Conservation (phyloP, 805 yeast species). For the Lachancea thermotolerans region DNA sequence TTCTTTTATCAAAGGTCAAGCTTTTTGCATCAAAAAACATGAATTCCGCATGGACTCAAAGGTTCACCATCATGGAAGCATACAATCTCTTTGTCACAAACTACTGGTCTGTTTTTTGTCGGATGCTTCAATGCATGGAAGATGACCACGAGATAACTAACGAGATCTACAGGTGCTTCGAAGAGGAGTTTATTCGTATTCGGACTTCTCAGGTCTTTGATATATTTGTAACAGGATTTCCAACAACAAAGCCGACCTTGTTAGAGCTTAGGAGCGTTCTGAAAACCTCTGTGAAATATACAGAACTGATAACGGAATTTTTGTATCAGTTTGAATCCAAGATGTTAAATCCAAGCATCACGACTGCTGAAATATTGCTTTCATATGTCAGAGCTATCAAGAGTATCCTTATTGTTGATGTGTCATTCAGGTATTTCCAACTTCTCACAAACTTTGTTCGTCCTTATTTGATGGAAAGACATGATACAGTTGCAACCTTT, state of each 20-base stretch:
- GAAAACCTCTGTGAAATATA: constrained; percentile 27
- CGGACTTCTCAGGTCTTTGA: constrained; percentile 54
- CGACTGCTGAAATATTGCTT: constrained; percentile 64
- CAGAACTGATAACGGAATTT: constrained; percentile 14
- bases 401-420: constrained; percentile 72
- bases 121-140: constrained; percentile 19
- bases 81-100: constrained; percentile 22
- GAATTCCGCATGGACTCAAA: constrained; percentile 14
- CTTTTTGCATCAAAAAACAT: constrained; percentile 16
- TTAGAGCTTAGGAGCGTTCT: constrained; percentile 53
- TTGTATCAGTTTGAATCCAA: constrained; percentile 16
- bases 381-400: constrained; percentile 66
- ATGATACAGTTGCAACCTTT: constrained; percentile 63
- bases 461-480: constrained; percentile 59
- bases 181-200: constrained; percentile 27
- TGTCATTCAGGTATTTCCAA: constrained; percentile 76
- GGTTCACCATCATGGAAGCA: constrained; percentile 22
- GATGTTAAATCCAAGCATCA: constrained; percentile 72
- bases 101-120: constrained; percentile 23
- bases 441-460: constrained; percentile 73
- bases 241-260: constrained; percentile 47
- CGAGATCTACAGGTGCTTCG: constrained; percentile 21
- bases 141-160: constrained; percentile 26
- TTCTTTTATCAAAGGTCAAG: constrained; percentile 16
- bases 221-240: constrained; percentile 45